Base-by-base conservation (phyloP, 306 rosid species). In the Quercus gilva region DNA sequence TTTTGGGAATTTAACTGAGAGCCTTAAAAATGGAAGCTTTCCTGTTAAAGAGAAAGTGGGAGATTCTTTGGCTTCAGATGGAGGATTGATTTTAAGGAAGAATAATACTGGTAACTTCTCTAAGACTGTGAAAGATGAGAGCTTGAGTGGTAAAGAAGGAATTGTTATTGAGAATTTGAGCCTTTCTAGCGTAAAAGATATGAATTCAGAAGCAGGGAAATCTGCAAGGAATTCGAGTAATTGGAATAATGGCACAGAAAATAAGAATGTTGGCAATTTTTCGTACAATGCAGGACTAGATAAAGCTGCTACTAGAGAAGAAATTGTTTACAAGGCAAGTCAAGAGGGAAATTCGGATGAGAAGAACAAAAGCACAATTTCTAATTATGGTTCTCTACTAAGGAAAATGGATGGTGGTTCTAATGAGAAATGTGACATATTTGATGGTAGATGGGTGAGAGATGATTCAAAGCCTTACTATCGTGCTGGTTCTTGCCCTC, bases 401-500 rank as follows among this genome's bases (percentile, higher is more conserved):
- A 21, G 55, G 81, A 78, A 57, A 49, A 75, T 25, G 76, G 55
- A 71, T 67, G 63, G 49, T 73, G 84, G 76, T 41, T 88, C 85
- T 13, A 37, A 20, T 52, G 83, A 82, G 81, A 72, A 86, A 5
- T 96, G 99, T 78, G 87, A 96, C 35, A 76, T 93, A 25, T 96
- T 85, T 78, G 79, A 89, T 76, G 99, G 98, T 15, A 80, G 79
- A 77, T 96, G 98, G 99, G 93, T 89, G 25, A 89, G 88, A 80
- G 99, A 91, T 80, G 85, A 90, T 70, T 89, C 94, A 1, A 91
- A 93, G 73, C 99, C 99, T n/a, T 93, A 90, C 58, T 93, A 93
- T 71, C 91, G 92, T 35, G 45, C 85, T 26, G 98, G 99, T 58
- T 93, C 98, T 71, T 95, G 99, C 79, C 99, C 98, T 11, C 60